Base-by-base conservation (phyloP, 495 filamentous ascomycete species). In the Xylaria cubensis region DNA sequence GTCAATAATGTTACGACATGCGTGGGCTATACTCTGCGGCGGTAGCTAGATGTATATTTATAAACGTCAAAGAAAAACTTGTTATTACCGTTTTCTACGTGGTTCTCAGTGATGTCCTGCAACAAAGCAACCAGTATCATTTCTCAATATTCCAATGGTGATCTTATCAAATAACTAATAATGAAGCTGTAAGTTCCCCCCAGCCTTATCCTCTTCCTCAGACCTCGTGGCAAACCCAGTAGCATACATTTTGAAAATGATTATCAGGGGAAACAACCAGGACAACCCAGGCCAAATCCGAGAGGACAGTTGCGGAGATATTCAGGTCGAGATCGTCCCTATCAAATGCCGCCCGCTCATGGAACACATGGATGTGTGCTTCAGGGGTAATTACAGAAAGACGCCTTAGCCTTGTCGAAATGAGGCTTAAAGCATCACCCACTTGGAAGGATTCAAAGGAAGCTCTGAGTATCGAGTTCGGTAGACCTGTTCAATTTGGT, bases 311-410 rank as follows among this genome's bases (percentile, higher is more conserved):
- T 2, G 3, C 9, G 59, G 15, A 24, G 59, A 19, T 5, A 41
- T 63, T 44, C 59, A 63, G 36, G 36, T 63, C 24, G 59, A 63
- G 24, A 42, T 41, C 36, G 42, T 63, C 36, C 59, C 59, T 42
- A 39, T 63, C 15, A 39, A 63, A 41, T 41, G 59, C 59, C 36
- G n/a, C 15, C 4, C 36, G 34, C 59, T 63, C 0, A 19, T n/a
- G n/a, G 7, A 13, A 5, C 9, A 26, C 2, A 21, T 55, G 21
- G 51, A 29, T 12, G 51, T 55, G 51, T 4, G 12, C 51, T 55
- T 55, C 51, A 12, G 3, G 21, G n/a, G 29, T 24, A 3, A n/a
- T 24, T 9, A 26, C 51, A 26, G 21, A 55, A 13, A 26, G 51
- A 24, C 21, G 12, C 9, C 24, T 55, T 12, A 24, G 26, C 8